These are phyloP conservation scores for Stenocarpella maydis DNA, from an alignment of 2,329 filamentous ascomycete genomes.

Conservation along the genomic window DNA sequence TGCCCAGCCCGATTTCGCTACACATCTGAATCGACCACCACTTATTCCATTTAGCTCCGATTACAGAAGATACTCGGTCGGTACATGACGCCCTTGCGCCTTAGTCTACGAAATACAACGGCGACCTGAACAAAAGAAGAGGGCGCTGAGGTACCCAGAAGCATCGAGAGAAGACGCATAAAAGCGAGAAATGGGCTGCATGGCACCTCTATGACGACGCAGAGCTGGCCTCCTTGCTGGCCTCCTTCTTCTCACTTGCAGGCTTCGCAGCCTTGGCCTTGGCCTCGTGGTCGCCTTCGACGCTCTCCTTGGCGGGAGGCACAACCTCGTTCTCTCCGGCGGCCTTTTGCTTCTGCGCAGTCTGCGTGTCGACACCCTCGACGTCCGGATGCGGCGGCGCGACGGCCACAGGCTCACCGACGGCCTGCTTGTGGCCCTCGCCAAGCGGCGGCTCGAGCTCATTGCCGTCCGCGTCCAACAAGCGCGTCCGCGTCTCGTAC, in stretches of 20 bases:
- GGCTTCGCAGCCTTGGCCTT: slow-evolving; percentile 66
- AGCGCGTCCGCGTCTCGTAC: slow-evolving; percentile 91
- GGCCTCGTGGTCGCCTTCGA: slow-evolving; percentile 67
- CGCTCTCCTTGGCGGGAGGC: slow-evolving; percentile 57
- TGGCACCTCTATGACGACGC: slow-evolving; percentile 7
- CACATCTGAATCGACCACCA: not conserved
- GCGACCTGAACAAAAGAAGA: not conserved
- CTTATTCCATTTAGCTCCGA: not conserved
- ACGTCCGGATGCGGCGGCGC: slow-evolving; percentile 69
- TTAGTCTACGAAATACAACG: not conserved
- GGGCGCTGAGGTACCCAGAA: not conserved
- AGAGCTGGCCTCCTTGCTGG: slow-evolving; percentile 44
- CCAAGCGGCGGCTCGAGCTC: slow-evolving; percentile 66
- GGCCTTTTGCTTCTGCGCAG: slow-evolving; percentile 51
- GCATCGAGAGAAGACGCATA: not conserved
- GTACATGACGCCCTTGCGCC: slow-evolving; percentile 20
- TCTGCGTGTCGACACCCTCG: slow-evolving; percentile 68
- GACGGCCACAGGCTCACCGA: slow-evolving; percentile 42
- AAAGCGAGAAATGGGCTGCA: slow-evolving; percentile 37
- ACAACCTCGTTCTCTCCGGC: slow-evolving; percentile 48
- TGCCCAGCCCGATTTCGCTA: not conserved
- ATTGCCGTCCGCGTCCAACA: slow-evolving; percentile 82
- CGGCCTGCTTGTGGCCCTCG: slow-evolving; percentile 34
- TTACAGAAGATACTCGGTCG: not conserved
- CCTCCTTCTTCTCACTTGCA: slow-evolving; percentile 69